Evolutionary conservation across 1,284 basidiomycete genomes (phyloP).

Genomic region (Leccinum fallax): DNA sequence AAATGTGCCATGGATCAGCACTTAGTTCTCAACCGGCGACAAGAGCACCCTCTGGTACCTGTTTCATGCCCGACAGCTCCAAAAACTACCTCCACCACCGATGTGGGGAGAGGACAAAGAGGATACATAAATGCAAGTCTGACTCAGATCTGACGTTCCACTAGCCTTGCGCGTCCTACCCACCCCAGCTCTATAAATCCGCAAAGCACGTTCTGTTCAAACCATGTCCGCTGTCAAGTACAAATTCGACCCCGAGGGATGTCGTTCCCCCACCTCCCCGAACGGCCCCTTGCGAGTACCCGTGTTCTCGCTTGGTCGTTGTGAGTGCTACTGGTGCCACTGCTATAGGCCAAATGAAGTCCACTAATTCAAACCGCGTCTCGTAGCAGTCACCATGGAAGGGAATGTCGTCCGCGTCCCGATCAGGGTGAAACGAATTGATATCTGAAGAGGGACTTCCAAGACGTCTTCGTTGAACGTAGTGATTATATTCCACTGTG

Average conservation of each 20-base stretch:
- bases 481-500: not conserved
- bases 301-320: slow-evolving; percentile 79
- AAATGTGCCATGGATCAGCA: too few species aligned
- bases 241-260: slow-evolving; percentile 60
- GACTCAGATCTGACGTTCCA: not conserved
- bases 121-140: not conserved
- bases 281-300: slow-evolving; percentile 73
- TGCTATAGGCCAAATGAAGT: not conserved
- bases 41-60: too few species aligned
- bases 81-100: not conserved
- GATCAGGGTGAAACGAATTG: slow-evolving; percentile 39
- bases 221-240: slow-evolving; percentile 29
- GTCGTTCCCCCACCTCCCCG: slow-evolving; percentile 69
- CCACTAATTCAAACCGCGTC: not conserved
- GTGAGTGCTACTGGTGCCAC: slow-evolving; percentile 43
- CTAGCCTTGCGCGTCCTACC: not conserved
- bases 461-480: slow-evolving; percentile 1
- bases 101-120: not conserved
- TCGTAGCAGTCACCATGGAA: slow-evolving; percentile 45
- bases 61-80: too few species aligned
- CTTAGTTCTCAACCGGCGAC: too few species aligned
- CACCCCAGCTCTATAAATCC: not conserved
- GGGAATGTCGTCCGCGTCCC: slow-evolving; percentile 52
- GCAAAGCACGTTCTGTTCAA: not conserved
- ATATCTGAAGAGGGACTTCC: not conserved